These are phyloP conservation scores for Leptographium lundbergii DNA, from an alignment of 2,329 filamentous ascomycete species.

Conservation along the genomic window DNA sequence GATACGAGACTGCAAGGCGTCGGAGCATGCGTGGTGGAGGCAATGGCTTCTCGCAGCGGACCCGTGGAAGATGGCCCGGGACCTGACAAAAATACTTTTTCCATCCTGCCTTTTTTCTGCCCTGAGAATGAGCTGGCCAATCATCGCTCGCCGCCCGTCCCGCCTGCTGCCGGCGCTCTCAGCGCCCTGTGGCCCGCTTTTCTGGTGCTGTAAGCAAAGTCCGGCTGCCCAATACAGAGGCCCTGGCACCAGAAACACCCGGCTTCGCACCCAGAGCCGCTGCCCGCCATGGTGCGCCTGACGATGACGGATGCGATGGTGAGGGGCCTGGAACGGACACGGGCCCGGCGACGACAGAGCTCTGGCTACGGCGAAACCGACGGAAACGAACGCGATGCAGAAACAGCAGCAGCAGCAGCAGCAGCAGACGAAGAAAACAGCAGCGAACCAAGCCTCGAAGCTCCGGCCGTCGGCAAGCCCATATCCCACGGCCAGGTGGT, in stretches of 20 bases:
- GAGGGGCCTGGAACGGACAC: constrained; percentile 37
- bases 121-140: constrained; percentile 2
- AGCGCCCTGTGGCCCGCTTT: neutral
- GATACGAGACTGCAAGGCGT: neutral
- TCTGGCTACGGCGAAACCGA: neutral
- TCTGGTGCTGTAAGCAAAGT: neutral
- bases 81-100: neutral
- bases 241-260: neutral
- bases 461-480: constrained; percentile 47
- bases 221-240: too few species aligned
- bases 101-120: too few species aligned
- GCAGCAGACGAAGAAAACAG: neutral
- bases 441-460: constrained; percentile 32
- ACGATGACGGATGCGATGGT: constrained; percentile 61
- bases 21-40: neutral
- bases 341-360: neutral
- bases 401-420: neutral
- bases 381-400: constrained; percentile 9
- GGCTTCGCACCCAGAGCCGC: neutral
- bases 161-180: neutral
- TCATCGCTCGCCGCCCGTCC: neutral
- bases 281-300: constrained; percentile 53
- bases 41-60: neutral
- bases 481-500: constrained; percentile 62
- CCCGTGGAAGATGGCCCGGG: neutral